Percentiles rank a stretch among this genome's conserved stretches.
Evolutionary conservation across 768 basidiomycete genomes (phyloP).

Genomic region (Amanita pseudoporphyria): DNA sequence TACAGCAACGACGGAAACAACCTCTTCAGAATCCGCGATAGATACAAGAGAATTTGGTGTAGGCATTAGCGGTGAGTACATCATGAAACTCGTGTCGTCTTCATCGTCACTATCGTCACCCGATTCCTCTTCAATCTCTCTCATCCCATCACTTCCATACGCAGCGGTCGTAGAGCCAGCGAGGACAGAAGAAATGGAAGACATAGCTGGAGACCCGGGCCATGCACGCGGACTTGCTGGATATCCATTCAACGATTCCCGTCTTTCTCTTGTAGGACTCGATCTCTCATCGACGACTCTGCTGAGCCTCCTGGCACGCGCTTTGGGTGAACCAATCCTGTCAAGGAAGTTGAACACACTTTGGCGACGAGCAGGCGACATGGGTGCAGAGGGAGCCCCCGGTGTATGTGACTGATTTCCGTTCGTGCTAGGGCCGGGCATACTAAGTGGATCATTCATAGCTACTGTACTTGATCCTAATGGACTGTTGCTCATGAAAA

Average conservation of each 20-base stretch:
- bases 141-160: constrained; percentile 3
- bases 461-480: constrained; percentile 18
- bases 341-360: constrained; percentile 41
- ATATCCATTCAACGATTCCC: not conserved
- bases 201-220: not conserved
- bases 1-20: constrained; percentile 6
- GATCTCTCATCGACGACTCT: constrained; percentile 6
- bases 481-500: constrained; percentile 42
- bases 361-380: not conserved
- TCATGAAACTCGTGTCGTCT: constrained; percentile 42
- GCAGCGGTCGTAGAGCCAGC: not conserved
- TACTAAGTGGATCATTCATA: too few species aligned
- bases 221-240: not conserved
- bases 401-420: not conserved
- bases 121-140: constrained; percentile 3
- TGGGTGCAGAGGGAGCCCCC: not conserved
- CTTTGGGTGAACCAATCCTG: constrained; percentile 18
- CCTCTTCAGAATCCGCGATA: constrained; percentile 29
- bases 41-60: constrained; percentile 12
- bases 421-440: not conserved
- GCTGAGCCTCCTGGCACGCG: constrained; percentile 3
- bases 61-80: constrained; percentile 65
- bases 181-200: constrained; percentile 3
- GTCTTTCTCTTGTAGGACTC: not conserved
- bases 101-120: constrained; percentile 13